Conservation (phyloP, 2,329 filamentous ascomycete genomes). For the Colletotrichum nymphaeae region DNA sequence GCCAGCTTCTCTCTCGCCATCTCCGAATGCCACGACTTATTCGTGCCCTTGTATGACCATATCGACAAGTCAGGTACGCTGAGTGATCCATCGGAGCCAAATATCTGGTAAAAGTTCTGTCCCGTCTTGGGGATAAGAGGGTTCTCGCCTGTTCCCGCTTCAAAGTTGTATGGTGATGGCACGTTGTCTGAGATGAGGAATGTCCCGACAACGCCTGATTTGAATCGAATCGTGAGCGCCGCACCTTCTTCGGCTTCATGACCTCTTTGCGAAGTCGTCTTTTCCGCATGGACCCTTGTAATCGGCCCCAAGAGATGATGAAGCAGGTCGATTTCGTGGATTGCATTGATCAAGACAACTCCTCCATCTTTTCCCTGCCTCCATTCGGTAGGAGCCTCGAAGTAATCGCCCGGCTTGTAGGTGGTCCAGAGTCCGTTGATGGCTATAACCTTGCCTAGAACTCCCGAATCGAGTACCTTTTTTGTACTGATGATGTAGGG, state of each 20-base stretch:
- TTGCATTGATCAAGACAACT: constrained; percentile 66
- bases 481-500: constrained; percentile 64
- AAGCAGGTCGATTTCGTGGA: constrained; percentile 71
- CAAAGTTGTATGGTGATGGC: constrained; percentile 65
- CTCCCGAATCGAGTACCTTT: constrained; percentile 49
- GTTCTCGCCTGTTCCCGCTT: constrained; percentile 69
- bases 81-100: constrained; percentile 61
- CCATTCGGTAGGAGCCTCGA: constrained; percentile 54
- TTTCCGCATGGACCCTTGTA: constrained; percentile 61
- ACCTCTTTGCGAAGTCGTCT: constrained; percentile 53
- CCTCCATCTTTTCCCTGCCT: constrained; percentile 54
- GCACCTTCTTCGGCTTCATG: constrained; percentile 67
- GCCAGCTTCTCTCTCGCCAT: constrained; percentile 45
- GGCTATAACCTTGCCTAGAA: constrained; percentile 60
- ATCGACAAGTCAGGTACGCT: constrained; percentile 65
- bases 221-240: constrained; percentile 64
- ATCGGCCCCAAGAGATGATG: constrained; percentile 68
- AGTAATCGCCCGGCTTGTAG: constrained; percentile 64
- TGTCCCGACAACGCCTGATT: constrained; percentile 65
- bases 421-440: constrained; percentile 66
- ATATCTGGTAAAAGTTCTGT: constrained; percentile 64
- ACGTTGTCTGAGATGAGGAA: constrained; percentile 66
- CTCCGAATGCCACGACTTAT: constrained; percentile 55
- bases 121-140: constrained; percentile 57
- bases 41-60: constrained; percentile 54